Base-by-base conservation (phyloP, 768 basidiomycete genomes). In the Dacryopinax primogenitus region DNA sequence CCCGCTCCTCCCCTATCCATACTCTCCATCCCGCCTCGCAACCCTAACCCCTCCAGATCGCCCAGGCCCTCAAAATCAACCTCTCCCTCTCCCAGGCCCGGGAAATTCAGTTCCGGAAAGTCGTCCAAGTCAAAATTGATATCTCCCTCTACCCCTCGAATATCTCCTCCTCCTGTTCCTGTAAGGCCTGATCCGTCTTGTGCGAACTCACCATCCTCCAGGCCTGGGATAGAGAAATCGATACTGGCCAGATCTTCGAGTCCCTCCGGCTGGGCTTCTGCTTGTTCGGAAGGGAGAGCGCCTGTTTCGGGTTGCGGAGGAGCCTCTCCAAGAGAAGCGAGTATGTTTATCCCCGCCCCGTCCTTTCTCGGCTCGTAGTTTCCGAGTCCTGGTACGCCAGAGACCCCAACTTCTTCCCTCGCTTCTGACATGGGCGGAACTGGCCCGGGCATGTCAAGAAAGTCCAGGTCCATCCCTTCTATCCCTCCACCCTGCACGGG, bases 101-200 rank as follows among this genome's bases (percentile, higher is more conserved):
- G 3, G 26, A 58, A 58, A 18, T 58, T 30, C 4, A 58, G 51
- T 30, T 58, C 51, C 26, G 51, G 51, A 3, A 58, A 30, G 26
- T 58, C 51, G 30, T 30, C 51, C 26, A 58, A 30, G 51, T 58
- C 51, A 58, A 58, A 58, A 21, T 58, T 30, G 26, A 58, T 58
- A 3, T 58, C 51, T 4, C 26, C 51, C 3, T 30, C 51, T 11
- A 3, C 26, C 26, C 51, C 51, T 11, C 9, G 26, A 30, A 15
- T 47, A 9, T 9, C 51, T 11, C n/a, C 37, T 11, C 37, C 37
- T 11, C 37, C 37, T 39, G 37, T 11, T 39, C 37, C 37, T 39
- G 37, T n/a, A 30, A 32, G 26, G 4, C 51, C 51, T 6, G 41
- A 44, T 15, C 26, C 30, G 51, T 58, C 15, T 26, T 58, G 3